These are phyloP conservation scores for Miamiensis avidus DNA, from an alignment of 169 alveolate genomes.

Conservation along the genomic window DNA sequence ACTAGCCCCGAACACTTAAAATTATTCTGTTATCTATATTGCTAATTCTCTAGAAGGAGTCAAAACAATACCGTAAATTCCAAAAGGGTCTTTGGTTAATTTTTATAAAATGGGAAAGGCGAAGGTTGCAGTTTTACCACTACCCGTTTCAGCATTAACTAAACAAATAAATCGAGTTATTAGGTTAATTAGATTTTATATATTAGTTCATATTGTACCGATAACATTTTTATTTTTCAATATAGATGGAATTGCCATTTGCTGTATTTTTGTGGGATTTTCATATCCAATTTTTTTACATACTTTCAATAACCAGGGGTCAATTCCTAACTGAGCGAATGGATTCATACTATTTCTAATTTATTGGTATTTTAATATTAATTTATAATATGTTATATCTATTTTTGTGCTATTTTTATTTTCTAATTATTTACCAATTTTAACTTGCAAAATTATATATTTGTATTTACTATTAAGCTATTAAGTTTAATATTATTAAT, in stretches of 20 bases:
- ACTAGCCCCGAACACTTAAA: slow-evolving; percentile 91
- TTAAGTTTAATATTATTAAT: no score
- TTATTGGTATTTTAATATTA: no score
- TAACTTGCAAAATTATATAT: no score
- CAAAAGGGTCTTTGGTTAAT: slow-evolving; percentile 94
- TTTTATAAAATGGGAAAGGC: slow-evolving; percentile 94
- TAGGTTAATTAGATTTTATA: slow-evolving; percentile 87
- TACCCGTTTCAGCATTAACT: slow-evolving; percentile 97
- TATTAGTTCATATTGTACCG: slow-evolving; percentile 74
- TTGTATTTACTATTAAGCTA: no score
- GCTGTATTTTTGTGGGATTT: slow-evolving; percentile 92
- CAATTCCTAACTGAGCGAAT: slow-evolving; percentile 56
- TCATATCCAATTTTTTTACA: slow-evolving; percentile 65
- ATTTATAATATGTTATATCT: no score
- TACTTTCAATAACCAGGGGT: slow-evolving; percentile 62
- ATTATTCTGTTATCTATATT: slow-evolving; percentile 94
- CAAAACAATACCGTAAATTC: slow-evolving; percentile 93
- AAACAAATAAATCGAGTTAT: slow-evolving; percentile 86
- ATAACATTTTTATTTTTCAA: slow-evolving; percentile 89
- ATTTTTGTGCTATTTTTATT: no score
- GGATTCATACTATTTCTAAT: slow-evolving; percentile 19
- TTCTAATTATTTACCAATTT: no score
- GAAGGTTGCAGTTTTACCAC: slow-evolving; percentile 98
- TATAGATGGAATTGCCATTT: slow-evolving; percentile 89
- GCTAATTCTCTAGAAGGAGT: slow-evolving; percentile 98